These are phyloP conservation scores for Candida loeiensis DNA, from an alignment of 805 yeast species.

Conservation along the genomic window DNA sequence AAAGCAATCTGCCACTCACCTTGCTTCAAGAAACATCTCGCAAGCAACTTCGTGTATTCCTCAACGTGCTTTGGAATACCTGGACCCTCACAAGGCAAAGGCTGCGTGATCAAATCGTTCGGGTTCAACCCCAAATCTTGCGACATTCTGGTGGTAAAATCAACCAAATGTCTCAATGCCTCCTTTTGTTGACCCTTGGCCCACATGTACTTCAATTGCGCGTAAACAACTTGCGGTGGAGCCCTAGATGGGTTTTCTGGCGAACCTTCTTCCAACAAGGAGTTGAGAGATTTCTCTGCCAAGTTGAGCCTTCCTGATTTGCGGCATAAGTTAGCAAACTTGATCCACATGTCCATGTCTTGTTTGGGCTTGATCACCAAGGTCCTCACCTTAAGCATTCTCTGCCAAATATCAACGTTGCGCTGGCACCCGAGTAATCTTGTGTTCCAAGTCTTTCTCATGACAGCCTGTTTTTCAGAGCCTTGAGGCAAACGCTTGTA, in stretches of 20 bases:
- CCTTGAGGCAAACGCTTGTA: conserved; percentile 83
- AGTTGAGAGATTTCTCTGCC: conserved; percentile 87
- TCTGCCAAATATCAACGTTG: conserved; percentile 98
- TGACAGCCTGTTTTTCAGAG: conserved; percentile 70
- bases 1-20: conserved; percentile 97
- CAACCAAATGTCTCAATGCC: conserved; percentile 80
- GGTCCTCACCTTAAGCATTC: conserved; percentile 89
- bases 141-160: conserved; percentile 87
- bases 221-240: conserved; percentile 95
- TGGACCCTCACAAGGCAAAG: conserved; percentile 69
- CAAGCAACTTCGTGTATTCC: conserved; percentile 78
- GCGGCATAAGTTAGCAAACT: conserved; percentile 93
- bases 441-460: conserved; percentile 92
- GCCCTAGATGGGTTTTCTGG: conserved; percentile 68
- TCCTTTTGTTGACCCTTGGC: conserved; percentile 85
- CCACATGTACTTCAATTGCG: conserved; percentile 96
- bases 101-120: conserved; percentile 82
- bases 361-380: conserved; percentile 92
- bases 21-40: conserved; percentile 93
- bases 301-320: conserved; percentile 89
- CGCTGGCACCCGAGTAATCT: conserved; percentile 90
- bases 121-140: conserved; percentile 84
- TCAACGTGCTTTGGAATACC: conserved; percentile 73
- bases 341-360: conserved; percentile 97
- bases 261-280: conserved; percentile 71